Evolutionary conservation across 495 filamentous ascomycete species (phyloP).

Genomic region (Penicillium robsamsonii): DNA sequence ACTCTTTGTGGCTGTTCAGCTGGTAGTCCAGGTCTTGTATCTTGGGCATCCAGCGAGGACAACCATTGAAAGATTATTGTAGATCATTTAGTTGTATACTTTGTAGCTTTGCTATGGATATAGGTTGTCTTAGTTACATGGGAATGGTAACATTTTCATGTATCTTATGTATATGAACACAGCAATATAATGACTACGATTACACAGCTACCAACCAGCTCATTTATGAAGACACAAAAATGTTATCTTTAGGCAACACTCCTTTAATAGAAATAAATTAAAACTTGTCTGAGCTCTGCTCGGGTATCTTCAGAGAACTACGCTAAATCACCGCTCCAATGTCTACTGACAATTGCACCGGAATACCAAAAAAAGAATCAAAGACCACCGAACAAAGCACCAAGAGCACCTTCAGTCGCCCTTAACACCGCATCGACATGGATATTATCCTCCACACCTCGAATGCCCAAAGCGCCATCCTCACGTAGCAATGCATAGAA

Average conservation of each 20-base stretch:
- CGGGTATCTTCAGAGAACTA: conserved; percentile 21
- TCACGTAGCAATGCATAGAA: conserved; percentile 41
- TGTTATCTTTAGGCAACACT: background rate
- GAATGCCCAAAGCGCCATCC: conserved; percentile 12
- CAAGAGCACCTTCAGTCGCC: conserved; percentile 36
- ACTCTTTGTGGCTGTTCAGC: conserved; percentile 10
- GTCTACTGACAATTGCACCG: conserved; percentile 11
- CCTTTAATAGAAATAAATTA: background rate
- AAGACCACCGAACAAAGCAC: conserved; percentile 31
- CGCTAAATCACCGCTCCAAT: conserved; percentile 6
- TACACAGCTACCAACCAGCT: background rate
- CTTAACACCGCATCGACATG: conserved; percentile 32
- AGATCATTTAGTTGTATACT: background rate
- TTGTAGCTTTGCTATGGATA: background rate
- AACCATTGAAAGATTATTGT: background rate
- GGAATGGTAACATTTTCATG: background rate
- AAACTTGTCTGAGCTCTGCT: conserved; percentile 3
- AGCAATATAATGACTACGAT: background rate
- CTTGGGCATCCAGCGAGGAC: background rate
- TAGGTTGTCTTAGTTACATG: background rate
- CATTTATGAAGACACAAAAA: background rate
- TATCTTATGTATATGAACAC: background rate
- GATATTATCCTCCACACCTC: conserved; percentile 13
- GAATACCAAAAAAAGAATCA: conserved; percentile 4
- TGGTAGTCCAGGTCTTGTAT: background rate